Percentiles rank a stretch among this genome's conserved stretches.
Conservation (phyloP, 1,284 basidiomycete species). For the Fomitopsis pinicola region DNA sequence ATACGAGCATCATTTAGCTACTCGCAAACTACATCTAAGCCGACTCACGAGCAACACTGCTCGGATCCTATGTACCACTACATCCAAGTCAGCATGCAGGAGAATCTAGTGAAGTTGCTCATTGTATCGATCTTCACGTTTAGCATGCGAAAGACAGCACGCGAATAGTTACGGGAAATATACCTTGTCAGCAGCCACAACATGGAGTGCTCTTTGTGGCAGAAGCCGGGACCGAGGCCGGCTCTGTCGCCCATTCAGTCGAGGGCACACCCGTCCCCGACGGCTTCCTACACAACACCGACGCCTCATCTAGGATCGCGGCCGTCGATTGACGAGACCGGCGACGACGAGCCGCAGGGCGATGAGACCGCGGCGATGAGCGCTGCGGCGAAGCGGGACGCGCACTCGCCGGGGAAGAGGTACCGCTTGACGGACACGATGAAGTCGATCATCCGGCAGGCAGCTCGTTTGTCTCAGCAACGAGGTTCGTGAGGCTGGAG, state of each 20-base stretch:
- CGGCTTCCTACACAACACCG: constrained; percentile 19
- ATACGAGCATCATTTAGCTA: constrained; percentile 42
- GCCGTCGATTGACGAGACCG: constrained; percentile 18
- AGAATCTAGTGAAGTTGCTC: constrained; percentile 87
- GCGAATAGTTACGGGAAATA: constrained; percentile 60
- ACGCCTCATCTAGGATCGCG: constrained; percentile 21
- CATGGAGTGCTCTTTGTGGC: constrained; percentile 70
- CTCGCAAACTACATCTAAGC: constrained; percentile 71
- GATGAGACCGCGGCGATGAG: constrained; percentile 21
- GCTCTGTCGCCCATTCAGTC: constrained; percentile 26
- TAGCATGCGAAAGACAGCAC: constrained; percentile 65
- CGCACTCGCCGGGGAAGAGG: constrained; percentile 64
- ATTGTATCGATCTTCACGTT: constrained; percentile 82
- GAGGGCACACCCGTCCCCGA: constrained; percentile 30
- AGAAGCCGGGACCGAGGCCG: constrained; percentile 27
- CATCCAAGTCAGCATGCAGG: constrained; percentile 87
- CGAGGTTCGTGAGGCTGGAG: constrained; percentile 73
- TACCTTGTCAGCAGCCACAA: constrained; percentile 83
- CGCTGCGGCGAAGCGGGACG: constrained; percentile 32
- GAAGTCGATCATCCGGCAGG: constrained; percentile 74
- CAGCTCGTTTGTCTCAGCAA: constrained; percentile 76
- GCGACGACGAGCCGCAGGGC: constrained; percentile 27
- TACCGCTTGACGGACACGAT: constrained; percentile 73
- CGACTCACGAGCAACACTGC: constrained; percentile 58
- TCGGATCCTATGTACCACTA: constrained; percentile 73